Percentiles rank a stretch among this genome's conserved stretches.
Evolutionary conservation across 495 filamentous ascomycete species (phyloP).

Genomic region (Podospora bellae-mahoneyi): DNA sequence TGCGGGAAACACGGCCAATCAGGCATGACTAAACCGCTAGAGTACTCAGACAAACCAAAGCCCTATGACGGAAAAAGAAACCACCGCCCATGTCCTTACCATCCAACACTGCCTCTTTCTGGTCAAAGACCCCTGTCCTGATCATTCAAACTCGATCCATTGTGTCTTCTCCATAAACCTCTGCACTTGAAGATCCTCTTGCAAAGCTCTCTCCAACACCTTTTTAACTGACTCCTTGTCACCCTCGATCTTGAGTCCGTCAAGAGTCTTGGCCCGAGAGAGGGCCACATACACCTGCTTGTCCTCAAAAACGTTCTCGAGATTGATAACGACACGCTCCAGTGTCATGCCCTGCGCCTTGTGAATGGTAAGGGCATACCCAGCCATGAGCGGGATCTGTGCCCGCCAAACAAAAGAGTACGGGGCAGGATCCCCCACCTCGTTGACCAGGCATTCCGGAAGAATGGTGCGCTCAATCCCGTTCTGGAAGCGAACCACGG

Average conservation of each 20-base stretch:
- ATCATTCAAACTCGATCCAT: not conserved
- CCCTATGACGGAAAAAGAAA: too few species aligned
- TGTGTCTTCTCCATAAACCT: not conserved
- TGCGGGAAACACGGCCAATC: too few species aligned
- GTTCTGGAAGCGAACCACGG: conserved; percentile 69
- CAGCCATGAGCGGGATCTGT: conserved; percentile 81
- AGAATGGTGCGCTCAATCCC: conserved; percentile 39
- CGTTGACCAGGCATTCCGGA: conserved; percentile 46
- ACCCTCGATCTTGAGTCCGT: conserved; percentile 57
- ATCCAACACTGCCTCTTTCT: not conserved
- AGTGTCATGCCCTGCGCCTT: conserved; percentile 94
- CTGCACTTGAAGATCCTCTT: not conserved
- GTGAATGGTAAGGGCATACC: conserved; percentile 93
- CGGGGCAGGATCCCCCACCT: conserved; percentile 44
- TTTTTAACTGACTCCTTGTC: too few species aligned
- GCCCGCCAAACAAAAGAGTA: conserved; percentile 68
- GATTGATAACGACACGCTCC: conserved; percentile 83
- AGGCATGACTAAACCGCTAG: too few species aligned
- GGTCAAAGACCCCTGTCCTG: not conserved
- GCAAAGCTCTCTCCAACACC: not conserved
- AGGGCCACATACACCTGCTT: conserved; percentile 81
- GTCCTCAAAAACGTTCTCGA: conserved; percentile 83
- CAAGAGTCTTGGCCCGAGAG: conserved; percentile 73
- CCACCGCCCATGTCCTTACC: not conserved
- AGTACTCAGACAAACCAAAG: too few species aligned